A percentile compares a stretch with the other conserved stretches of the same genome.
Evolutionary conservation across 176 grass and related monocot genomes (phyloP).

Genomic region (Phoenix dactylifera): DNA sequence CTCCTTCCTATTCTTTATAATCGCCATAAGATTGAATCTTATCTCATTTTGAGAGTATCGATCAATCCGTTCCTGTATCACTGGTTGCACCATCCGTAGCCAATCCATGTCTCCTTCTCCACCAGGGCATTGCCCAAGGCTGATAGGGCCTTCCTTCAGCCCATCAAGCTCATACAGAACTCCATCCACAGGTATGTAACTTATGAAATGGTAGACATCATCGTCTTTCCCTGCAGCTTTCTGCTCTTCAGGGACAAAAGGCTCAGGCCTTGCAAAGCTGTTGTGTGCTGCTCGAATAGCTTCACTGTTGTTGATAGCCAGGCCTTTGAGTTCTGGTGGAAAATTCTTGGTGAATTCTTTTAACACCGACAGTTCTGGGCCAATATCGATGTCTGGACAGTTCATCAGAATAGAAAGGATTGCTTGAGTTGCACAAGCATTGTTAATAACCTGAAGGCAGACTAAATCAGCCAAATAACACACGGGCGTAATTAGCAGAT

Average conservation of each 20-base stretch:
- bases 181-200: constrained; percentile 78
- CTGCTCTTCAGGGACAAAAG: constrained; percentile 75
- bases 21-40: constrained; percentile 80
- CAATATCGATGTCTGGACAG: constrained; percentile 56
- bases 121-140: constrained; percentile 58
- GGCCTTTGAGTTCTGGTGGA: constrained; percentile 77
- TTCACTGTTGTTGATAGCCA: constrained; percentile 84
- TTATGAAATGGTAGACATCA: constrained; percentile 95
- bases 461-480: constrained; percentile 13
- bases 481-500: neutral
- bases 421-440: constrained; percentile 91
- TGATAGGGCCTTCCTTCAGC: constrained; percentile 81
- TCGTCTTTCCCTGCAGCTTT: constrained; percentile 63
- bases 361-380: constrained; percentile 56
- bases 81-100: constrained; percentile 57
- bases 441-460: constrained; percentile 78
- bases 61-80: constrained; percentile 61
- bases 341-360: constrained; percentile 93
- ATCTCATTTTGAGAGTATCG: constrained; percentile 67
- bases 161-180: constrained; percentile 90
- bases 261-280: constrained; percentile 70
- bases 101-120: constrained; percentile 56
- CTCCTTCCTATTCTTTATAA: constrained; percentile 91
- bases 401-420: constrained; percentile 87
- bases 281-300: constrained; percentile 64